Base-by-base conservation (phyloP, 1,284 basidiomycete genomes). In the Stereum hirsutum region DNA sequence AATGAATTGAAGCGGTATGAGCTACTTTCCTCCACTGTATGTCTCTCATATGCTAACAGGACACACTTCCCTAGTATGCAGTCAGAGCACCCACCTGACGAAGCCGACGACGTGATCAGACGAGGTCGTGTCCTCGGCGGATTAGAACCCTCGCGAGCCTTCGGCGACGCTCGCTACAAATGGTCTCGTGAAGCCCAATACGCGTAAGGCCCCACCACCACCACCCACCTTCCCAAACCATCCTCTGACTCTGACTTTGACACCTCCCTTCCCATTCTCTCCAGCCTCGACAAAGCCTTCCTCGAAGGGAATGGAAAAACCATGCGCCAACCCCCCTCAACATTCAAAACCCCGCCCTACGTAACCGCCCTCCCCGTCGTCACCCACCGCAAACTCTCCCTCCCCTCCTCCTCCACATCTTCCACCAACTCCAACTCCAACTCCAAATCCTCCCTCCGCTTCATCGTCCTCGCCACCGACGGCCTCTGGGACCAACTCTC, bases 151-250 rank as follows among this genome's bases (percentile, higher is more conserved):
- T 87, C 88, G 21, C 77, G 96, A 47, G 93, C 95, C 2, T 95
- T 94, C 68, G 94, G 94, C 45, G 96, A 98, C 64, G 86, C 92
- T 2, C 75, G 90, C 25, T 99, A 98, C 70, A 97, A 99, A 59
- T 89, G 87, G 87, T 68, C 81, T 26, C 70, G 72, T 30, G 72
- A 75, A 38, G 66, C 89, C 28, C 86, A 89, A 57, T 73, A 81
- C 55, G 68, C 73, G 89, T 91, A 55, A 62, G 81, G 61, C 26
- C 24, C 36, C 39, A 23, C 25, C 20, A 47, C 35, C 33, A 42
- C n/a, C 33, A 19, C 38, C 45, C 35, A 30, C 32, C 23, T 12
- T 36, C 27, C 12, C 25, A 42, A 40, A 33, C 25, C 27, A 19
- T n/a, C 4, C 39, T 19, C 41, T 17, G 33, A 27, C 46, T 41